Conservation (phyloP, 2,329 filamentous ascomycete species). For the Bertia moriformis region DNA sequence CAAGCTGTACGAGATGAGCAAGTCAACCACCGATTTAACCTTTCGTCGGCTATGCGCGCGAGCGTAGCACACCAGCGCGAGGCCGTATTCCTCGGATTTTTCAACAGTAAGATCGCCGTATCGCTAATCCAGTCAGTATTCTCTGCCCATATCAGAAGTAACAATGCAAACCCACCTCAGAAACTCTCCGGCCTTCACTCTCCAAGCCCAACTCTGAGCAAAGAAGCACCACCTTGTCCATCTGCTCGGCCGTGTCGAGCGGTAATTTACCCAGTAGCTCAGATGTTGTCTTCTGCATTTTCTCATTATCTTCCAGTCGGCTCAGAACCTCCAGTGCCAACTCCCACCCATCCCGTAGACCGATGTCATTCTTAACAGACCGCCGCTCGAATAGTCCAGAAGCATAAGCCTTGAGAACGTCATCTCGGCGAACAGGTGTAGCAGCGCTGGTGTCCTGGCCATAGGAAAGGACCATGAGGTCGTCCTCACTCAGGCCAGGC, state of each 20-base stretch:
- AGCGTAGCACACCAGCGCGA: slow-evolving; percentile 47
- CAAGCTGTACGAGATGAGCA: slow-evolving; percentile 44
- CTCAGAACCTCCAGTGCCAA: slow-evolving; percentile 41
- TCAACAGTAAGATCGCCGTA: slow-evolving; percentile 41
- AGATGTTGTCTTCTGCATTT: slow-evolving; percentile 31
- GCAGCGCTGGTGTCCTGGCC: slow-evolving; percentile 15
- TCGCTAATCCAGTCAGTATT: slow-evolving; percentile 21
- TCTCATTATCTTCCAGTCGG: slow-evolving; percentile 33
- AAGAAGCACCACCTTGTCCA: slow-evolving; percentile 41
- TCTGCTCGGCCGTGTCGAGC: slow-evolving; percentile 32
- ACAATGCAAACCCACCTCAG: slow-evolving; percentile 30
- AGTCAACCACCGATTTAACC: slow-evolving; percentile 41
- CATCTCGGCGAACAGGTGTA: slow-evolving; percentile 30
- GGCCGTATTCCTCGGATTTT: slow-evolving; percentile 37
- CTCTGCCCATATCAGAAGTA: too few relatives aligned
- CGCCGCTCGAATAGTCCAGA: slow-evolving; percentile 16
- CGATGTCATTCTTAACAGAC: slow-evolving; percentile 1
- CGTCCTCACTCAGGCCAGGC: slow-evolving; percentile 39
- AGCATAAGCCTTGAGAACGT: slow-evolving; percentile 15
- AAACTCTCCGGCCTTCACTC: slow-evolving; percentile 37
- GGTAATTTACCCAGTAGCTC: slow-evolving; percentile 35
- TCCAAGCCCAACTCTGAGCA: slow-evolving; percentile 38
- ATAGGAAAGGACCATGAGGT: slow-evolving; percentile 47
- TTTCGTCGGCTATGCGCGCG: slow-evolving; percentile 41
- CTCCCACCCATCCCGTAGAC: slow-evolving; percentile 40